A percentile compares a stretch with the other conserved stretches of the same genome.
These are phyloP conservation scores for Lyophyllum semitale DNA, from an alignment of 768 basidiomycete genomes.

Conservation along the genomic window DNA sequence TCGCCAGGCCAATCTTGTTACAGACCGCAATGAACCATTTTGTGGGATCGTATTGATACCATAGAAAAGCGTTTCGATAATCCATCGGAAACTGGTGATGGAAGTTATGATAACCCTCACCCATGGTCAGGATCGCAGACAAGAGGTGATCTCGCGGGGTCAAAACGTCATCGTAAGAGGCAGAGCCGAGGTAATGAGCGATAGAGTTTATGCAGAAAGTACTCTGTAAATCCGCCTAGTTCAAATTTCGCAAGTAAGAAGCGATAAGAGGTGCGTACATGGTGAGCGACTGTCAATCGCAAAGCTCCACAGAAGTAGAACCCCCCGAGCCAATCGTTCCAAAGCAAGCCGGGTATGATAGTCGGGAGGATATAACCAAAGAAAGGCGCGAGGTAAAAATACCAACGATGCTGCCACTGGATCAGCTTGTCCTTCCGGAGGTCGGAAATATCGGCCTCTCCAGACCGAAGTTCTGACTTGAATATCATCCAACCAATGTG, in stretches of 20 bases:
- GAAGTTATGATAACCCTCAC: conserved; percentile 90
- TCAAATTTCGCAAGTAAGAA: conserved; percentile 2
- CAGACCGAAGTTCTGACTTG: conserved; percentile 71
- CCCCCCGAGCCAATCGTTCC: conserved; percentile 79
- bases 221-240: conserved; percentile 44
- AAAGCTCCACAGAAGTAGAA: conserved; percentile 75
- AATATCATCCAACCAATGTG: conserved; percentile 87
- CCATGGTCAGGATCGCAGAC: conserved; percentile 82
- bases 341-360: conserved; percentile 66
- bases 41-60: conserved; percentile 91
- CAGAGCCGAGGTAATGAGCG: conserved; percentile 80
- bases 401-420: conserved; percentile 77
- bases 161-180: conserved; percentile 81
- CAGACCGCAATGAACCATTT: conserved; percentile 91
- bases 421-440: conserved; percentile 68
- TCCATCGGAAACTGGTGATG: conserved; percentile 92
- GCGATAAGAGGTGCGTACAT: conserved; percentile 50
- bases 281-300: conserved; percentile 76
- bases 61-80: conserved; percentile 74
- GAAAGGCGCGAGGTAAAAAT: conserved; percentile 58
- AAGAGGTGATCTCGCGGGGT: conserved; percentile 78
- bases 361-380: conserved; percentile 77
- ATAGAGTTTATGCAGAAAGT: conserved; percentile 90
- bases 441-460: conserved; percentile 73
- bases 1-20: conserved; percentile 68